Evolutionary conservation across 1,284 basidiomycete species (phyloP), one percentile per base, ranked within the genome.

Genomic region (Sporisorium exsertum): DNA sequence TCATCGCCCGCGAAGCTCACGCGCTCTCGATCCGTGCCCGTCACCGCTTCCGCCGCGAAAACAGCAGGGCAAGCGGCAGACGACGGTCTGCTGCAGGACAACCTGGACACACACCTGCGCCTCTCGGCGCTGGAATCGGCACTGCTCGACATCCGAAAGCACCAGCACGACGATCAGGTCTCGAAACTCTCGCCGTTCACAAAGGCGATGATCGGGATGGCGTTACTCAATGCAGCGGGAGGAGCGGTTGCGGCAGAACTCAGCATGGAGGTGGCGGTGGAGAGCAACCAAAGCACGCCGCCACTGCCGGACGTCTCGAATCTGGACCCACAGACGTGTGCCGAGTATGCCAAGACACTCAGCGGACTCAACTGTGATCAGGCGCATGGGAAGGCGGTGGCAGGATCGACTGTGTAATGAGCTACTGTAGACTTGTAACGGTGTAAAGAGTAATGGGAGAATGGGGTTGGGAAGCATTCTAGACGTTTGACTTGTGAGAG

Each of bases 81-180:
- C 27, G 47, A 49, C 27, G 27, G 47, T 1, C 47, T 49, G 16
- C 15, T 49, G 13, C 42, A 26, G 16, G 42, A 42, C 37, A 35
- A 45, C 49, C 10, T 35, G 32, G 42, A 60, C 20, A 45, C 27
- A 22, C 15, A 54, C 0, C 55, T 54, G 5, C 55, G 55, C 8
- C 22, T 68, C 9, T 18, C 40, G 10, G 35, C 50, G 1, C 24
- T 68, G 27, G 59, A 54, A 45, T 8, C 50, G 0, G 45, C 65
- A 1, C 13, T 68, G 12, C 27, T 62, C 18, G 52, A 51, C 10
- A 24, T 63, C 3, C 54, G 55, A 18, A 24, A 55, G 20, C 55
- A 63, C 10, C 66, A 68, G 16, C 51, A 54, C 24, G 56, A 54
- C 24, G 60, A 62, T 16, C 32, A 40, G 2, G 18, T 47, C 13